These are phyloP conservation scores for Aspergillus sp. DNA, from an alignment of 2,329 filamentous ascomycete genomes.

Conservation along the genomic window DNA sequence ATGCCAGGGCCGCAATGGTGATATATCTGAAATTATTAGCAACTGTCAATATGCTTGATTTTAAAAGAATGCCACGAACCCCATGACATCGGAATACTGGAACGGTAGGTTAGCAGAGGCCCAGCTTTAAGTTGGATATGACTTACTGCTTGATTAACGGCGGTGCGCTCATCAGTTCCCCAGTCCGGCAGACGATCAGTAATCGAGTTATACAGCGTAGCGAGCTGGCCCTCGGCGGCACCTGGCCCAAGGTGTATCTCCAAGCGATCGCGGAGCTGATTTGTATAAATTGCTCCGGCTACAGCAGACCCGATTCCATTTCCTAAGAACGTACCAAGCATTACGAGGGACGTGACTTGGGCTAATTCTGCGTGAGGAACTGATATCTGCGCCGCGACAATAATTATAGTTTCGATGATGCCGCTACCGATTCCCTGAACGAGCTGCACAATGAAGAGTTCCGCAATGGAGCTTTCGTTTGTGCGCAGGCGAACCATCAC, in stretches of 20 bases:
- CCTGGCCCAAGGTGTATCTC: constrained; percentile 35
- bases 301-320: constrained; percentile 39
- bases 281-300: constrained; percentile 53
- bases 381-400: constrained; percentile 48
- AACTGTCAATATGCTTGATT: neutral
- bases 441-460: constrained; percentile 50
- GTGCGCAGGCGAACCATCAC: constrained; percentile 52
- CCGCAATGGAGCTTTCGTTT: constrained; percentile 42
- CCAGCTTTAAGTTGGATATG: neutral
- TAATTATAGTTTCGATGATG: constrained; percentile 44
- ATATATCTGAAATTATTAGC: constrained; percentile 24
- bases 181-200: constrained; percentile 41
- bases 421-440: constrained; percentile 52
- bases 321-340: constrained; percentile 44
- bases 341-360: constrained; percentile 49
- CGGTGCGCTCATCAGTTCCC: constrained; percentile 42
- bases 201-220: constrained; percentile 48
- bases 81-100: constrained; percentile 33
- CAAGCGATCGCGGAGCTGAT: constrained; percentile 42
- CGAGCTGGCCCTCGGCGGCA: constrained; percentile 32
- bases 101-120: constrained; percentile 6
- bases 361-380: constrained; percentile 49
- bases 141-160: constrained; percentile 43
- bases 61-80: constrained; percentile 9
- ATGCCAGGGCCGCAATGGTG: constrained; percentile 30